Percentiles rank a stretch among this genome's conserved stretches.
Conservation (phyloP, 768 basidiomycete species). For the Ramaria sp. region DNA sequence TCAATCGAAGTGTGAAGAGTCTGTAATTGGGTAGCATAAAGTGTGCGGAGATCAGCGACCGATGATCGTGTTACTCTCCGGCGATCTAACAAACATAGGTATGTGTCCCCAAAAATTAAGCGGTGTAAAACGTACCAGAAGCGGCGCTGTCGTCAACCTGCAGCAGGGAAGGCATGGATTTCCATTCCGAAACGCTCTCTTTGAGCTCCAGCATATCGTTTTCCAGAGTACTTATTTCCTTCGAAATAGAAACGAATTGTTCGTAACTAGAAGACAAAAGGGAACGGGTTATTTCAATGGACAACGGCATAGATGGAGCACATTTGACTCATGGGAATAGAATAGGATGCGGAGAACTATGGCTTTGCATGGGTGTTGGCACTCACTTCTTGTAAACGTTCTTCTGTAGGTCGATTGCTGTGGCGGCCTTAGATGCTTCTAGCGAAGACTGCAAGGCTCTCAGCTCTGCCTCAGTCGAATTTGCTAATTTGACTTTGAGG, state of each 20-base stretch:
- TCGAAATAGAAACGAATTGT: slow-evolving; percentile 93
- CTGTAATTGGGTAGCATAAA: slow-evolving; percentile 94
- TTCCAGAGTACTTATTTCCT: slow-evolving; percentile 92
- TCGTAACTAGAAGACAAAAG: slow-evolving; percentile 56
- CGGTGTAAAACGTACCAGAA: slow-evolving; percentile 32
- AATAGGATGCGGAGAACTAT: background rate
- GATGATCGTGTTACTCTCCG: slow-evolving; percentile 73
- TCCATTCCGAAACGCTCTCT: slow-evolving; percentile 89
- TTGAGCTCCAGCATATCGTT: slow-evolving; percentile 98
- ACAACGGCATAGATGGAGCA: no score
- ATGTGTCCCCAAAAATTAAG: slow-evolving; percentile 15
- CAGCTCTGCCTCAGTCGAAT: slow-evolving; percentile 77
- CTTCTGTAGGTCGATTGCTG: slow-evolving; percentile 70
- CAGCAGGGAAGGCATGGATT: slow-evolving; percentile 85
- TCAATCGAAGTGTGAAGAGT: slow-evolving; percentile 82
- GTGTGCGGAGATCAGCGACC: slow-evolving; percentile 85
- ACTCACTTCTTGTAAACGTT: slow-evolving; percentile 91
- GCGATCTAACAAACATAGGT: slow-evolving; percentile 27
- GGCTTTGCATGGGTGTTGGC: background rate
- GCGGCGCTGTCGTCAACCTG: slow-evolving; percentile 80
- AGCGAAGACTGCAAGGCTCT: slow-evolving; percentile 69
- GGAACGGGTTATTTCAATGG: background rate
- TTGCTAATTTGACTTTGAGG: slow-evolving; percentile 78
- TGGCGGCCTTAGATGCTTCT: slow-evolving; percentile 56
- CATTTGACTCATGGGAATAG: no score